phyloP scores from a whole-genome alignment of 257 asterid genomes.

The Primulina tabacum region DNA sequence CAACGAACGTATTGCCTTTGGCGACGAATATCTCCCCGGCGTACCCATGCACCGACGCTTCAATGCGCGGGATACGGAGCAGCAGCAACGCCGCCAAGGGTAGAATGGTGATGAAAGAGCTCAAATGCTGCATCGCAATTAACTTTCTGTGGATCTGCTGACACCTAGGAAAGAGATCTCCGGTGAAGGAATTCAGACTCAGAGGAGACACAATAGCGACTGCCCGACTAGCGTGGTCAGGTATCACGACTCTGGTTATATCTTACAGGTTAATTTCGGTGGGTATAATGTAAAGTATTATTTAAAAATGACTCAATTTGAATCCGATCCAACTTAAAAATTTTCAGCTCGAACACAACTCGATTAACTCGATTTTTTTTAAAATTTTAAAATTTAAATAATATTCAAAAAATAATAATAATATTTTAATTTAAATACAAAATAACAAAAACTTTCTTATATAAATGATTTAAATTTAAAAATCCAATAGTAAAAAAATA shows the following conservation, averaged over 20 bases:
- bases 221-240: constrained; percentile 8
- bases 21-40: constrained; percentile 47
- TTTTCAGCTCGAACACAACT: too few species aligned
- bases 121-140: constrained; percentile 45
- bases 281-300: too few species aligned
- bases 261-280: too few species aligned
- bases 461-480: too few species aligned
- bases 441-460: too few species aligned
- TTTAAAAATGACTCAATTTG: too few species aligned
- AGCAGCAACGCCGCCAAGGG: constrained; percentile 26
- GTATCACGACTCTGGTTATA: constrained; percentile 25
- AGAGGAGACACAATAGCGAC: background rate
- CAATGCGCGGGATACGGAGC: constrained; percentile 14
- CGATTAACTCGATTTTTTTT: too few species aligned
- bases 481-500: too few species aligned
- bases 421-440: too few species aligned
- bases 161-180: constrained; percentile 17
- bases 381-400: too few species aligned
- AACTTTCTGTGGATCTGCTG: constrained; percentile 33
- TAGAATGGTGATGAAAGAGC: constrained; percentile 27
- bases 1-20: constrained; percentile 86
- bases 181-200: constrained; percentile 16
- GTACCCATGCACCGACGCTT: constrained; percentile 85
- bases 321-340: too few species aligned
- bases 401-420: too few species aligned